Conservation (phyloP, 2,329 filamentous ascomycete species). For the Trichophyton equinum region DNA sequence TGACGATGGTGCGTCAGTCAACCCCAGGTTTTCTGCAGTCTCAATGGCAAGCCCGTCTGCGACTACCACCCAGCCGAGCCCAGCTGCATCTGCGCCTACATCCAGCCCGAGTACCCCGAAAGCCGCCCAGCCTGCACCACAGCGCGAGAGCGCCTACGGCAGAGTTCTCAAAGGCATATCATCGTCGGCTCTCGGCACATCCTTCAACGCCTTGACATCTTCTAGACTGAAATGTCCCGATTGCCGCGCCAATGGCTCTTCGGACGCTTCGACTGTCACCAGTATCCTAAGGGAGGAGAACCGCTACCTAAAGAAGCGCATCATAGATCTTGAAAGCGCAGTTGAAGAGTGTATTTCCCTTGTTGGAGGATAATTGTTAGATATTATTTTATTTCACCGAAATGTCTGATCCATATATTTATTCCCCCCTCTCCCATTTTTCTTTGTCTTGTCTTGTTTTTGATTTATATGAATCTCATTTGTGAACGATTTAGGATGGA, state of each 20-base stretch:
- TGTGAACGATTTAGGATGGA: slow-evolving; percentile 1
- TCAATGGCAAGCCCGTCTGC: slow-evolving; percentile 20
- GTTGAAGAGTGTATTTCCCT: slow-evolving; percentile 46
- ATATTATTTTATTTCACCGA: background rate
- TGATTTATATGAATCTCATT: background rate
- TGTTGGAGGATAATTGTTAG: slow-evolving; percentile 24
- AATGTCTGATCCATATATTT: background rate
- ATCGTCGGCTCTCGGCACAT: slow-evolving; percentile 23
- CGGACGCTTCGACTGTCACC: slow-evolving; percentile 43
- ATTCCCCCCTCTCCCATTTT: background rate
- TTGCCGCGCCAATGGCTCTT: slow-evolving; percentile 29
- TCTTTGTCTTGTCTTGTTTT: background rate
- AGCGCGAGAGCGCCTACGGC: slow-evolving; percentile 28
- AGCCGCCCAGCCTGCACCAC: slow-evolving; percentile 16
- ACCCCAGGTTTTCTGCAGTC: slow-evolving; percentile 25
- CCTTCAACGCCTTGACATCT: slow-evolving; percentile 19
- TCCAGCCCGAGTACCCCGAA: slow-evolving; percentile 16
- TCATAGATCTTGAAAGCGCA: slow-evolving; percentile 42
- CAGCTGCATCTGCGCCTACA: slow-evolving; percentile 12
- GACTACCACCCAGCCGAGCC: too few species aligned
- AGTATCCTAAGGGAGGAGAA: slow-evolving; percentile 45
- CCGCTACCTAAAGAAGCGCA: slow-evolving; percentile 37
- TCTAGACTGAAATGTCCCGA: slow-evolving; percentile 26
- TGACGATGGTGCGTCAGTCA: slow-evolving; percentile 25
- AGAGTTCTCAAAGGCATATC: slow-evolving; percentile 33